These are phyloP conservation scores for Juglanconis oblonga DNA, from an alignment of 2,329 filamentous ascomycete species.

Conservation along the genomic window DNA sequence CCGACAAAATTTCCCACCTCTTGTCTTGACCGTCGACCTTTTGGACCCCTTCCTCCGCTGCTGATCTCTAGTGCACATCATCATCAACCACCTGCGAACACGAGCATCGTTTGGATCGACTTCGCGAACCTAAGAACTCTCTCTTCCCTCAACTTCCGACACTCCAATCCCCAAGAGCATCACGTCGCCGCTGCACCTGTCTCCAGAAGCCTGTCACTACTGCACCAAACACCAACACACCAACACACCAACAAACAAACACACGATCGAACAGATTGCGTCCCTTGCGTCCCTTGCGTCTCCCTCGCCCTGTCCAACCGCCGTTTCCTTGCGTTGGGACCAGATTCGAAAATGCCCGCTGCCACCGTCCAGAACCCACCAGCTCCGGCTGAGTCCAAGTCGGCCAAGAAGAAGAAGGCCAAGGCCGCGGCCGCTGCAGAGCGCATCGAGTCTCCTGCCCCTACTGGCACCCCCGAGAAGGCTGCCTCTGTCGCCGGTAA, in stretches of 20 bases:
- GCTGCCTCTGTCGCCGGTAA: slow-evolving; percentile 51
- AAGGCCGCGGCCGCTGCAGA: slow-evolving; percentile 37
- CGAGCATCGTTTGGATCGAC: background rate
- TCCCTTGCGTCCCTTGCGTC: background rate
- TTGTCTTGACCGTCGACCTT: slow-evolving; percentile 47
- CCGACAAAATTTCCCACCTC: slow-evolving; percentile 25
- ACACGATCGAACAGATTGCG: background rate
- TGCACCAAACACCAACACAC: background rate
- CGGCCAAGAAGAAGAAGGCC: slow-evolving; percentile 67
- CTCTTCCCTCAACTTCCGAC: background rate
- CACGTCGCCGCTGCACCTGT: background rate
- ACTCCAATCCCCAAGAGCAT: background rate
- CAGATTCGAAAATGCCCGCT: slow-evolving; percentile 56
- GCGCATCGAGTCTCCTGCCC: slow-evolving; percentile 54
- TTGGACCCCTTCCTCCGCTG: slow-evolving; percentile 47
- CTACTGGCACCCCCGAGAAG: slow-evolving; percentile 49
- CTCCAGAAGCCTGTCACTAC: background rate
- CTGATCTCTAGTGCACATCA: background rate
- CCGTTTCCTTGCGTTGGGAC: background rate
- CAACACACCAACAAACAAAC: background rate
- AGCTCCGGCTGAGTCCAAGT: slow-evolving; percentile 60
- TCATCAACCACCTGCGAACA: slow-evolving; percentile 8
- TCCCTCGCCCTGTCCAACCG: background rate
- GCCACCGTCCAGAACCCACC: slow-evolving; percentile 61
- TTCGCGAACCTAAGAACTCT: slow-evolving; percentile 5